Conservation (phyloP, 2,329 filamentous ascomycete species). For the Dothiorella sarmentorum region DNA sequence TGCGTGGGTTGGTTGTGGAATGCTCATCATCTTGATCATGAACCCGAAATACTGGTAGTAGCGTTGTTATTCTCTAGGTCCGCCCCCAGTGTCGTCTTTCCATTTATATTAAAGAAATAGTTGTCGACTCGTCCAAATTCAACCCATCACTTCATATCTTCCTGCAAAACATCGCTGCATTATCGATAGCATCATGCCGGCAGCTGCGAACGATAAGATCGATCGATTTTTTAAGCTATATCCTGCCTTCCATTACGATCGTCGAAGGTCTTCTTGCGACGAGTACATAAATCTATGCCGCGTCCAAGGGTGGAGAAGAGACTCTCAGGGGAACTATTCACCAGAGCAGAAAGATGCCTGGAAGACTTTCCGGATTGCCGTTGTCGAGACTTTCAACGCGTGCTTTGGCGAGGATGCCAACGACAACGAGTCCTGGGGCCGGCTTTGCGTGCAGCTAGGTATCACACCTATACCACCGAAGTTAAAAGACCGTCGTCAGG, state of each 20-base stretch:
- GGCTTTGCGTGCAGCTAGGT: neutral
- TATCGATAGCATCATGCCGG: neutral
- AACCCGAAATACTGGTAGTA: too few relatives aligned
- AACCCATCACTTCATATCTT: neutral
- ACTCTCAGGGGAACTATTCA: neutral
- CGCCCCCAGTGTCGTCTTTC: too few relatives aligned
- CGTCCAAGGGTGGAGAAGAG: neutral
- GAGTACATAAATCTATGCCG: neutral
- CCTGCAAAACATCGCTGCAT: neutral
- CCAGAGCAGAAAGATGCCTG: neutral
- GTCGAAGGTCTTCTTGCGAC: neutral
- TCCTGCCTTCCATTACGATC: neutral
- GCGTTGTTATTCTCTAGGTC: too few relatives aligned
- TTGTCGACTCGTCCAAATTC: neutral
- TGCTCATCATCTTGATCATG: too few relatives aligned
- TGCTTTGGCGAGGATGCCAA: neutral
- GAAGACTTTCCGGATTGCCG: neutral
- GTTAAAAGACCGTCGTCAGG: neutral
- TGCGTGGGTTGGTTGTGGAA: too few relatives aligned
- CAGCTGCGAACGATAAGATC: neutral
- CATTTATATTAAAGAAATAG: neutral
- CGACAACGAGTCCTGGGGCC: neutral
- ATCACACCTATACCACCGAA: neutral
- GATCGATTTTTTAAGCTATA: neutral
- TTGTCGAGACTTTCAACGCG: neutral